Evolutionary conservation across 1,284 basidiomycete species (phyloP).

Genomic region (Naganishia cerealis): DNA sequence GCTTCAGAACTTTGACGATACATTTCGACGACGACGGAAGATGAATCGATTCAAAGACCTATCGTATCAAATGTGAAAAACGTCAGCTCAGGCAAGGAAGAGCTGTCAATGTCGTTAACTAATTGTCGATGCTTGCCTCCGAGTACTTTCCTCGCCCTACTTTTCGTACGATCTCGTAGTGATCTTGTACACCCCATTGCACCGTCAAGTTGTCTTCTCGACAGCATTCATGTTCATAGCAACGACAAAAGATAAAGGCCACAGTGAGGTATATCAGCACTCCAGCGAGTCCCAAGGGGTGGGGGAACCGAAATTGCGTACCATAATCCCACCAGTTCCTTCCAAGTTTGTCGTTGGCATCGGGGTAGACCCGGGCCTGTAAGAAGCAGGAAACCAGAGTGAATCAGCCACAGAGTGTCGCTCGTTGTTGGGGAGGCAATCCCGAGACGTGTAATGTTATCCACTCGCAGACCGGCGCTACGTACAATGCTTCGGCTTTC

Average conservation of each 20-base stretch:
- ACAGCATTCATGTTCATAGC: not conserved
- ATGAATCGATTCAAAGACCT: conserved; percentile 97
- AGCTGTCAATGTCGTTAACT: not conserved
- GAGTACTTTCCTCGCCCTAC: conserved; percentile 96
- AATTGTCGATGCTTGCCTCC: conserved; percentile 64
- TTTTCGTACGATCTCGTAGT: conserved; percentile 97
- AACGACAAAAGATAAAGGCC: conserved; percentile 2
- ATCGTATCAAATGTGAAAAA: conserved; percentile 2
- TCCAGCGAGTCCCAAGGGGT: not conserved
- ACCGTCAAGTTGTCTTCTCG: conserved; percentile 82
- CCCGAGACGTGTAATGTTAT: not conserved
- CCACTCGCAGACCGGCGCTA: not conserved
- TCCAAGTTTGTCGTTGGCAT: conserved; percentile 62
- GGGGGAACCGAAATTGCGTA: conserved; percentile 41
- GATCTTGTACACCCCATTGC: conserved; percentile 93
- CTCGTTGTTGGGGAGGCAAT: not conserved
- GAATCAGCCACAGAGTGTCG: conserved; percentile 1
- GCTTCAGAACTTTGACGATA: conserved; percentile 98
- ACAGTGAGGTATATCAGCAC: not conserved
- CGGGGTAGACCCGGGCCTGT: conserved; percentile 60
- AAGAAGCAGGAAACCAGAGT: not conserved
- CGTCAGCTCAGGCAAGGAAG: not conserved
- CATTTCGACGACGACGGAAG: conserved; percentile 90
- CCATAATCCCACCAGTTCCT: conserved; percentile 65
- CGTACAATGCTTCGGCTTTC: conserved; percentile 27